Evolutionary conservation across 129 eudicot genomes (phyloP).

Genomic region (Chrysanthemum makinoi): DNA sequence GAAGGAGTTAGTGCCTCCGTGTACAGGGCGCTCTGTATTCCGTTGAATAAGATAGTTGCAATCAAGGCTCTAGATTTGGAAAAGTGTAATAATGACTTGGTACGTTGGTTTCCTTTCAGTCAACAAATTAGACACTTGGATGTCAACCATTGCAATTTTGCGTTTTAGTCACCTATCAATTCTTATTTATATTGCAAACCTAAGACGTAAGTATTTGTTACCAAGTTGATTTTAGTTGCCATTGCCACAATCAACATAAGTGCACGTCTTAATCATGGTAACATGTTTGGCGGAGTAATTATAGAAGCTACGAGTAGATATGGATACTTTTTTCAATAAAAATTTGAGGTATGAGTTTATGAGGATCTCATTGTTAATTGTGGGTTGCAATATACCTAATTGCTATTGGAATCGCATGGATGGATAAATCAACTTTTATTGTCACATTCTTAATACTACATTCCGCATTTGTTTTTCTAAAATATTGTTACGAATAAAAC

Average conservation of each 20-base stretch:
- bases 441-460: not conserved
- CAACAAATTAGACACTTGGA: not conserved
- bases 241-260: constrained; percentile 16
- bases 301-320: constrained; percentile 10
- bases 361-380: constrained; percentile 9
- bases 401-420: too few species aligned
- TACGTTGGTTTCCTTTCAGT: constrained; percentile 32
- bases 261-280: constrained; percentile 2
- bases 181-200: not conserved
- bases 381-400: not conserved
- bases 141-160: not conserved
- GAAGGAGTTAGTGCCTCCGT: constrained; percentile 98
- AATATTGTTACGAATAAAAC: constrained; percentile 11
- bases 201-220: not conserved
- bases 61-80: constrained; percentile 97
- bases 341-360: not conserved
- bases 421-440: not conserved
- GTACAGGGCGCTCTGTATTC: constrained; percentile 78
- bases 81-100: constrained; percentile 94
- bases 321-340: not conserved
- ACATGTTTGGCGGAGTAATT: constrained; percentile 17
- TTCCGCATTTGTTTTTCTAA: constrained; percentile 14
- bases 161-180: not conserved
- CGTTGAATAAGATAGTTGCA: constrained; percentile 77
- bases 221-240: not conserved